Evolutionary conservation across 495 filamentous ascomycete species (phyloP).

Genomic region (Barbatosphaeria neglecta): DNA sequence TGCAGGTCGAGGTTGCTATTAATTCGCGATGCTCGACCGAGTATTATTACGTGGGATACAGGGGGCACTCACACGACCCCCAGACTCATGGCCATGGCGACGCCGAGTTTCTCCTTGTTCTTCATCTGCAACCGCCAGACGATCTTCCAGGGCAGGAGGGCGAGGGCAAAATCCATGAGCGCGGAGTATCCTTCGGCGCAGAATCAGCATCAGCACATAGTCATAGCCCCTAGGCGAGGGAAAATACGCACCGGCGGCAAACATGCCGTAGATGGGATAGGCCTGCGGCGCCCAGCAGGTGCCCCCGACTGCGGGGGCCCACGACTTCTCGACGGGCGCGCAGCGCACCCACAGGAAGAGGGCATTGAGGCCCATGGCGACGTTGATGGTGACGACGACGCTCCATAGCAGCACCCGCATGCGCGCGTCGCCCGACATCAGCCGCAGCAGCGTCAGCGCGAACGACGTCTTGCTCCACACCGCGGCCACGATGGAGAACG

Average conservation of each 20-base stretch:
- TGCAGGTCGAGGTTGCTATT: too few species aligned
- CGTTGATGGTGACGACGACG: conserved; percentile 22
- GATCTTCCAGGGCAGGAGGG: conserved; percentile 19
- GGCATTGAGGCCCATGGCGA: conserved; percentile 23
- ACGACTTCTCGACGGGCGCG: conserved; percentile 20
- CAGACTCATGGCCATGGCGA: conserved; percentile 21
- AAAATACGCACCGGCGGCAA: conserved; percentile 15
- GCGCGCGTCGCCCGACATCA: conserved; percentile 14
- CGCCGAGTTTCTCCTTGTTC: conserved; percentile 16
- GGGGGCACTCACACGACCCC: conserved; percentile 15
- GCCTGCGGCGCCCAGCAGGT: conserved; percentile 22
- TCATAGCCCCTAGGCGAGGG: not conserved
- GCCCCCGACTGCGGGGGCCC: conserved; percentile 10
- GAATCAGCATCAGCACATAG: not conserved
- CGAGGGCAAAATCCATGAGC: conserved; percentile 18
- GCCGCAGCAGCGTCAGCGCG: conserved; percentile 19
- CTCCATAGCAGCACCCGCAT: conserved; percentile 11
- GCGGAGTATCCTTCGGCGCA: conserved; percentile 14
- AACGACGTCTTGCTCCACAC: conserved; percentile 28
- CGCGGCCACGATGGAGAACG: conserved; percentile 17
- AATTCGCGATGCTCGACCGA: too few species aligned
- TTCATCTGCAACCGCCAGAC: conserved; percentile 20
- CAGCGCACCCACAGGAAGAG: conserved; percentile 29
- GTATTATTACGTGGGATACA: not conserved
- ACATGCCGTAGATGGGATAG: conserved; percentile 14